Percentiles rank a stretch among this genome's conserved stretches.
phyloP scores from a whole-genome alignment of 345 rosid species.

The Turritis glabra region DNA sequence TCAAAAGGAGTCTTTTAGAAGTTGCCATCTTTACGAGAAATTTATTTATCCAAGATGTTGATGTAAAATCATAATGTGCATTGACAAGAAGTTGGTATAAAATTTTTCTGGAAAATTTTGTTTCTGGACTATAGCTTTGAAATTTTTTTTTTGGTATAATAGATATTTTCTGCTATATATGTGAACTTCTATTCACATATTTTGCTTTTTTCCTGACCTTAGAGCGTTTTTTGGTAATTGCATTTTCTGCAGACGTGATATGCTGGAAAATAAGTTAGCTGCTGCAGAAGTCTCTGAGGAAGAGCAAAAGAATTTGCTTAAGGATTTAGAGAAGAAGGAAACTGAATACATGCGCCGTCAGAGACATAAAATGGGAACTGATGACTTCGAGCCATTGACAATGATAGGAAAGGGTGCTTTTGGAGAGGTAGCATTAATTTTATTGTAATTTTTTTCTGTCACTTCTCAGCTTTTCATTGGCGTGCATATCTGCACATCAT shows the following conservation, averaged over 20 bases:
- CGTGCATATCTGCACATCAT: neutral
- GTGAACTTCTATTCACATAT: neutral
- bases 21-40: neutral
- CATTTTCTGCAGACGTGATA: slow-evolving; percentile 65
- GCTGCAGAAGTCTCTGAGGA: slow-evolving; percentile 97
- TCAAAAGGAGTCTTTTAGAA: neutral
- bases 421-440: slow-evolving; percentile 70
- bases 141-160: neutral
- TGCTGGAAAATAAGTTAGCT: slow-evolving; percentile 94
- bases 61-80: neutral
- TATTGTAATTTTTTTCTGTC: neutral
- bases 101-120: neutral
- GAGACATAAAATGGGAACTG: slow-evolving; percentile 98
- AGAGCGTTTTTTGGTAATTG: slow-evolving; percentile 1
- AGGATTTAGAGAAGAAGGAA: slow-evolving; percentile 92
- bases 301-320: slow-evolving; percentile 83
- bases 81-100: neutral
- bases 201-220: neutral
- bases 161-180: slow-evolving; percentile 12
- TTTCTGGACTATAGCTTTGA: neutral
- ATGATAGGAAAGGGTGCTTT: slow-evolving; percentile 99
- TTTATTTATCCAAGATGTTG: neutral
- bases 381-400: slow-evolving; percentile 97
- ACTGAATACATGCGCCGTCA: slow-evolving; percentile 96
- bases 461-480: too few relatives aligned